Evolutionary conservation across 441 rosid genomes (phyloP), one percentile per base, ranked within the genome.

Genomic region (Pelargonium fulgidum): DNA sequence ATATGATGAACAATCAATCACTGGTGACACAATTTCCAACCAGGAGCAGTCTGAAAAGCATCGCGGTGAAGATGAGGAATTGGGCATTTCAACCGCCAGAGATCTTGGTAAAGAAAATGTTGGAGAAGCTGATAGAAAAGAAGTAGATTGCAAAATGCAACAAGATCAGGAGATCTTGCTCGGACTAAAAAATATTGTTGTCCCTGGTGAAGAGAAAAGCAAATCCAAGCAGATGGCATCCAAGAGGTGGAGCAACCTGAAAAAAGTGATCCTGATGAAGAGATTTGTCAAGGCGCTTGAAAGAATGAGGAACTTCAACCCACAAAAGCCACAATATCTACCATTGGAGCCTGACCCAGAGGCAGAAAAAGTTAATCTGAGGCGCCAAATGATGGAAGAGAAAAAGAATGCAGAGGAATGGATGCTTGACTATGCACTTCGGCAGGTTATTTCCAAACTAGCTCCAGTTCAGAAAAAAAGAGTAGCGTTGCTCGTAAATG

Each of bases 341-440:
- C 74, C 84, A 2, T 26, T 64, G 61, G 76, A 74, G 68, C 73
- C 66, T 77, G 79, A 78, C 58, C 62, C 72, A 36, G 86, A 83
- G 79, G 74, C 81, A 70, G 91, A 85, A 76, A 88, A 74, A 62
- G 71, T 87, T 58, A 70, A 66, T 68, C 75, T 89, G 63, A 85
- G 87, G 74, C 88, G 68, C 67, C 92, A 85, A 72, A 70, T 73
- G 11, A 52, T 75, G 66, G 88, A 81, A 33, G 96, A 79, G 69
- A 88, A 80, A 79, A 94, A 85, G 79, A 77, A 69, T 67, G 81
- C 91, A 5, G 87, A 90, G 71, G 91, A 87, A 75, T 92, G 97
- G 97, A 92, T 94, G 99, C 96, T 94, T 64, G 99, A 94, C 86
- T 82, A 85, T 76, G 99, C 99, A 50, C 96, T 94, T 65, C 87